Percentiles rank a stretch among this genome's conserved stretches.
phyloP scores from a whole-genome alignment of 805 yeast species.

The Candida saitoana region DNA sequence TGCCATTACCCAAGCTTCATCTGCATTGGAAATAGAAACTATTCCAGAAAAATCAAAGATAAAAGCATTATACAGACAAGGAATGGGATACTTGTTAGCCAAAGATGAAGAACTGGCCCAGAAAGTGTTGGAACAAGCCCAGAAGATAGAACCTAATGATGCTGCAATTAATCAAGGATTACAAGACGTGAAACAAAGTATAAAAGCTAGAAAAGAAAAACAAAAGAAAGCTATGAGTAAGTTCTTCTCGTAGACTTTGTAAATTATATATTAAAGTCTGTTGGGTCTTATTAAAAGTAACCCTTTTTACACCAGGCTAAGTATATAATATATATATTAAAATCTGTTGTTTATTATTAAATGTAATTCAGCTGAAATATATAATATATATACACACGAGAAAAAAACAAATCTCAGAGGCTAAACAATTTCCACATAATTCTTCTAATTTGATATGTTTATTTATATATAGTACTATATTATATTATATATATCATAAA shows the following conservation, averaged over 20 bases:
- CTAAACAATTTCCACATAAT: too few relatives aligned
- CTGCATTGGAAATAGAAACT: slow-evolving; percentile 58
- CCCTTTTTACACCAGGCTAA: too few relatives aligned
- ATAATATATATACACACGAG: too few relatives aligned
- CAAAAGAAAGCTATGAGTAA: slow-evolving; percentile 73
- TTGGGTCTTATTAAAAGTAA: too few relatives aligned
- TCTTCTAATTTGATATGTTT: too few relatives aligned
- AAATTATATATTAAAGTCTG: too few relatives aligned
- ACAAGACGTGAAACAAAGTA: slow-evolving; percentile 49
- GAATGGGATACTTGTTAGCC: slow-evolving; percentile 59
- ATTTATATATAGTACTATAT: too few relatives aligned
- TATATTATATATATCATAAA: too few relatives aligned
- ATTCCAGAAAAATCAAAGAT: slow-evolving; percentile 67
- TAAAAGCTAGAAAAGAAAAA: slow-evolving; percentile 55
- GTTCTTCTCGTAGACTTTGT: slow-evolving; percentile 42
- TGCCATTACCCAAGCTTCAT: slow-evolving; percentile 56
- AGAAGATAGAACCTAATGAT: slow-evolving; percentile 62
- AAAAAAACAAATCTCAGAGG: too few relatives aligned
- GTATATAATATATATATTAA: slow-evolving; percentile 5
- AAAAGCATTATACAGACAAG: slow-evolving; percentile 85
- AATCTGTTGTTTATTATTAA: too few relatives aligned
- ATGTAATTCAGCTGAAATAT: too few relatives aligned
- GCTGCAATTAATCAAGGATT: slow-evolving; percentile 66
- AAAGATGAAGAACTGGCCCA: slow-evolving; percentile 73
- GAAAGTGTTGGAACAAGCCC: slow-evolving; percentile 61